phyloP scores from a whole-genome alignment of 2,329 filamentous ascomycete species.

The Arthrobotrys pseudoclavata region DNA sequence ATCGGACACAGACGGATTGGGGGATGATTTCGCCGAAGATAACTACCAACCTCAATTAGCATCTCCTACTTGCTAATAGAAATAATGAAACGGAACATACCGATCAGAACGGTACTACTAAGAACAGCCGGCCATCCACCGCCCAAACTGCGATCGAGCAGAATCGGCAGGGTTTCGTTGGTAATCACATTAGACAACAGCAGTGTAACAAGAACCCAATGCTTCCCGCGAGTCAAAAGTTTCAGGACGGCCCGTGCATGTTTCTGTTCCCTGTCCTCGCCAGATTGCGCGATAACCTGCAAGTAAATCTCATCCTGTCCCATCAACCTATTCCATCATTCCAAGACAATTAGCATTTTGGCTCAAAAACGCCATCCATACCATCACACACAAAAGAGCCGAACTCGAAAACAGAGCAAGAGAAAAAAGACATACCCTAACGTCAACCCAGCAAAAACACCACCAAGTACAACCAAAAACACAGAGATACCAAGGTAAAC shows the following conservation, averaged over 20 bases:
- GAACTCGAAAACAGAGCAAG: neutral
- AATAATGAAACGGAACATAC: conserved; percentile 70
- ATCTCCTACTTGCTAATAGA: neutral
- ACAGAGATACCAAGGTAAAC: conserved; percentile 84
- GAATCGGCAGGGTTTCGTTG: conserved; percentile 95
- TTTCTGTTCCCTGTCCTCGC: conserved; percentile 84
- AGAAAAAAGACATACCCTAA: conserved; percentile 75
- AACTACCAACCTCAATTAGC: conserved; percentile 71
- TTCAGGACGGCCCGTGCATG: conserved; percentile 85
- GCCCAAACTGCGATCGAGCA: conserved; percentile 91
- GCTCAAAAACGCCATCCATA: neutral
- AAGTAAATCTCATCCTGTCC: conserved; percentile 93
- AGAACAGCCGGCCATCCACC: conserved; percentile 95
- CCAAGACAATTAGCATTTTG: conserved; percentile 11
- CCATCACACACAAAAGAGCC: neutral
- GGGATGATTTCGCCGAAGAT: conserved; percentile 98
- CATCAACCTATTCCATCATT: conserved; percentile 65
- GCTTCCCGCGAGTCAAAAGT: conserved; percentile 88
- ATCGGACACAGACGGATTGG: conserved; percentile 95
- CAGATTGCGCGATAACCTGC: conserved; percentile 89
- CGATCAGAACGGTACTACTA: conserved; percentile 92
- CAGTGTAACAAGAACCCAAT: conserved; percentile 97
- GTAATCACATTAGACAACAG: conserved; percentile 97
- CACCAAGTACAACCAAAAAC: conserved; percentile 85
- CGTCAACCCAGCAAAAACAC: conserved; percentile 93